Evolutionary conservation across 768 basidiomycete species (phyloP).

Genomic region (Trametes coccinea): DNA sequence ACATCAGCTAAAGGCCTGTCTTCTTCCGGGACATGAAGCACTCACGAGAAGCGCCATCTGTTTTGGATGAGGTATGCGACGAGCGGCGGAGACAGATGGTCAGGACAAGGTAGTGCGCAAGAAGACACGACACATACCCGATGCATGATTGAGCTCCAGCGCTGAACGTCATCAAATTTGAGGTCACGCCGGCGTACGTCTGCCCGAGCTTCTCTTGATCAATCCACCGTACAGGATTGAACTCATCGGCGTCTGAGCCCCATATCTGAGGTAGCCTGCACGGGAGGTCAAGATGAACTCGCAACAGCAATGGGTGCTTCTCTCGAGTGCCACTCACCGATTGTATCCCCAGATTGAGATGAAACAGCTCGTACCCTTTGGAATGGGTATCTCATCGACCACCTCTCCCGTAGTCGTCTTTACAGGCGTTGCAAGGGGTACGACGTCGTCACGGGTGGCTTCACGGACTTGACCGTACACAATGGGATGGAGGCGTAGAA

Average conservation of each 20-base stretch:
- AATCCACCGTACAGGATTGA: conserved; percentile 33
- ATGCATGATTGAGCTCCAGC: conserved; percentile 26
- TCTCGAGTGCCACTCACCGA: conserved; percentile 25
- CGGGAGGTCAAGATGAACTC: background rate
- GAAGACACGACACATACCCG: conserved; percentile 6
- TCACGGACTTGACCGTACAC: conserved; percentile 19
- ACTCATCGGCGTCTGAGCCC: conserved; percentile 34
- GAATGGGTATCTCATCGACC: conserved; percentile 30
- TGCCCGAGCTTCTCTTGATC: conserved; percentile 20
- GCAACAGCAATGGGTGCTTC: background rate
- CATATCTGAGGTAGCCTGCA: conserved; percentile 30
- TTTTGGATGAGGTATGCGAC: background rate
- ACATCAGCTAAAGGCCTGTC: conserved; percentile 15
- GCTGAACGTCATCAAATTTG: conserved; percentile 20
- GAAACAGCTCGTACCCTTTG: conserved; percentile 28
- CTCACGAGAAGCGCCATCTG: conserved; percentile 36
- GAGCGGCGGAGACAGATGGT: background rate
- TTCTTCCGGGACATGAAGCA: background rate
- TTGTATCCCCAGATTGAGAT: conserved; percentile 35
- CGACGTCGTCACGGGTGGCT: conserved; percentile 25
- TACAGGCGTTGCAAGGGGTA: conserved; percentile 23
- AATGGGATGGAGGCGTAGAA: conserved; percentile 27
- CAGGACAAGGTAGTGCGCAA: background rate
- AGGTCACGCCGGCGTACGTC: conserved; percentile 21
- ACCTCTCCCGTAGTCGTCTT: conserved; percentile 14